Evolutionary conservation across 495 filamentous ascomycete species (phyloP).

Genomic region (Astrothelium macrocarpum): DNA sequence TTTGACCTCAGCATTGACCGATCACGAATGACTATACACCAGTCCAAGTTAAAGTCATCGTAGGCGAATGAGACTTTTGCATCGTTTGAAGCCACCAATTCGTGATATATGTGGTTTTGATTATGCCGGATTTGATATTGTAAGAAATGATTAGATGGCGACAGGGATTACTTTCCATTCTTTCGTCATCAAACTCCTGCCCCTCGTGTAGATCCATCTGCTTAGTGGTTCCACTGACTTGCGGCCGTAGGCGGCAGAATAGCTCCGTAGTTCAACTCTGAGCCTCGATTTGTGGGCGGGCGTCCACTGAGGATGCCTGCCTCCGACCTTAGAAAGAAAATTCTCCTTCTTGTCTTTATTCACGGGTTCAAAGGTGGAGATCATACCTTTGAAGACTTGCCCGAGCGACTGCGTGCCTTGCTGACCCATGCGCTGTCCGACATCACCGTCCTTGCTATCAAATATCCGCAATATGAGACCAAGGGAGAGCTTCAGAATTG

Average conservation of each 20-base stretch:
- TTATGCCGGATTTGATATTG: neutral
- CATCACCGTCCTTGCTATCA: slow-evolving; percentile 55
- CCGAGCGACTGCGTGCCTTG: slow-evolving; percentile 60
- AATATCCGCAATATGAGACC: slow-evolving; percentile 90
- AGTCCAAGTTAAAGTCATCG: neutral
- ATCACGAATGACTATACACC: too few relatives aligned
- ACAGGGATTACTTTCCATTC: too few relatives aligned
- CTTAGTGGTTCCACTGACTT: too few relatives aligned
- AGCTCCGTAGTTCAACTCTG: too few relatives aligned
- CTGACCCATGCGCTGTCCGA: slow-evolving; percentile 63
- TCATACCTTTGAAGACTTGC: slow-evolving; percentile 74
- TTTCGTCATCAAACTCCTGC: too few relatives aligned
- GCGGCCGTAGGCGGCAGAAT: too few relatives aligned
- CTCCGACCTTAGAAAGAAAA: slow-evolving; percentile 59
- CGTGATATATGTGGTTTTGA: neutral
- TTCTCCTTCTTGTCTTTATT: slow-evolving; percentile 82
- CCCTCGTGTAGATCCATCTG: too few relatives aligned
- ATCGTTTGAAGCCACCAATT: neutral
- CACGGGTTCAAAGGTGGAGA: slow-evolving; percentile 97
- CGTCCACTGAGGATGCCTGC: neutral
- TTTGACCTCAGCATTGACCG: too few relatives aligned
- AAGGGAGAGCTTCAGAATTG: slow-evolving; percentile 74
- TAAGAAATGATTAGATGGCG: too few relatives aligned
- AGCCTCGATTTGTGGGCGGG: neutral
- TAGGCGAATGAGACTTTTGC: neutral